phyloP scores from a whole-genome alignment of 1,284 basidiomycete genomes.

The Wallemia mellicola region DNA sequence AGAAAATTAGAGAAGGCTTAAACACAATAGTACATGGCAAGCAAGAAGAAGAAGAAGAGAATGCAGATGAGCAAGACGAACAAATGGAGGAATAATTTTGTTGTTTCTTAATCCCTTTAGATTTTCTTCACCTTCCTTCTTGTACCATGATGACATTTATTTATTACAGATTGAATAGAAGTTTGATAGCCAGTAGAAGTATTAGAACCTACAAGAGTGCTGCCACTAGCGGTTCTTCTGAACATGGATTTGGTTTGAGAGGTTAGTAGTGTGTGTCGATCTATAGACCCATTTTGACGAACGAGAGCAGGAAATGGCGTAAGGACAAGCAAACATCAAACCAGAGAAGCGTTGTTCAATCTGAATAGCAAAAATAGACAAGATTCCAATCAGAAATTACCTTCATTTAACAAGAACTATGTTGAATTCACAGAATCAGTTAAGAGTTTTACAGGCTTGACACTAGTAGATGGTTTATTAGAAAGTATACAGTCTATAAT shows the following conservation, averaged over 20 bases:
- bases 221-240: no score
- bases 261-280: background rate
- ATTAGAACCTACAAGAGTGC: background rate
- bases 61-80: background rate
- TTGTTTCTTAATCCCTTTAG: background rate
- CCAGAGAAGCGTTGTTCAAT: background rate
- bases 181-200: background rate
- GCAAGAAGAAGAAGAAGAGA: background rate
- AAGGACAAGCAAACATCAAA: background rate
- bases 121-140: background rate
- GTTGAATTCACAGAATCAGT: background rate
- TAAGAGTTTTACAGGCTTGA: background rate
- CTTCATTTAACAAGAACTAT: background rate
- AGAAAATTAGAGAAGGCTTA: slow-evolving; percentile 7
- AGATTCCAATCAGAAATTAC: background rate
- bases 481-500: background rate
- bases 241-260: background rate
- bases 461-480: background rate
- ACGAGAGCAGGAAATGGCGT: background rate
- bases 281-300: background rate
- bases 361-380: background rate
- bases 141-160: background rate
- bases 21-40: background rate
- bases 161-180: background rate
- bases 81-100: background rate